Conservation (phyloP, 176 grass and related monocot genomes). For the Oryza longistaminata region DNA sequence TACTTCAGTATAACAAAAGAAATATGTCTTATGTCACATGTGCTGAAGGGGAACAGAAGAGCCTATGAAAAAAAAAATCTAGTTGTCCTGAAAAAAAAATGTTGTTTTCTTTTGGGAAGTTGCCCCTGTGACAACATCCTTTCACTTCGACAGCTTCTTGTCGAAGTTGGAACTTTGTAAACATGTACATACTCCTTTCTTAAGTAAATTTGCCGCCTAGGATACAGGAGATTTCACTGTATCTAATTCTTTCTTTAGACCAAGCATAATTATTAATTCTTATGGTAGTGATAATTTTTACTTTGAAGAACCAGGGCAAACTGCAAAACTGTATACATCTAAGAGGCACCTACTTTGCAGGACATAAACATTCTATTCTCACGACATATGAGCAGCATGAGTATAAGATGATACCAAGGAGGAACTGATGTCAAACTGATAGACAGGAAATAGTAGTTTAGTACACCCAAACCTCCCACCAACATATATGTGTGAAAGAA, state of each 20-base stretch:
- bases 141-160: too few species aligned
- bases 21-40: not conserved
- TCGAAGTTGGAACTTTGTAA: too few species aligned
- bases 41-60: not conserved
- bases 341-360: not conserved
- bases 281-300: not conserved
- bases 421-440: not conserved
- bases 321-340: too few species aligned
- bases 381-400: not conserved
- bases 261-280: not conserved
- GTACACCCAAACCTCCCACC: not conserved
- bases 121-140: too few species aligned
- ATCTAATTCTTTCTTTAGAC: not conserved
- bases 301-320: not conserved
- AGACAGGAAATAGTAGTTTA: too few species aligned
- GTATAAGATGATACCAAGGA: not conserved
- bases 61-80: not conserved
- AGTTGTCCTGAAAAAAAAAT: not conserved
- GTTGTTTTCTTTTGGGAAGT: too few species aligned
- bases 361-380: not conserved
- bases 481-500: not conserved
- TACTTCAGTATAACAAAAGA: not conserved
- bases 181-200: too few species aligned
- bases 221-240: not conserved
- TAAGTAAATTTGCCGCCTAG: too few species aligned